Percentiles rank a stretch among this genome's conserved stretches.
Evolutionary conservation across 1,139 yeast species (phyloP).

Genomic region (Sugiyamaella novakii): DNA sequence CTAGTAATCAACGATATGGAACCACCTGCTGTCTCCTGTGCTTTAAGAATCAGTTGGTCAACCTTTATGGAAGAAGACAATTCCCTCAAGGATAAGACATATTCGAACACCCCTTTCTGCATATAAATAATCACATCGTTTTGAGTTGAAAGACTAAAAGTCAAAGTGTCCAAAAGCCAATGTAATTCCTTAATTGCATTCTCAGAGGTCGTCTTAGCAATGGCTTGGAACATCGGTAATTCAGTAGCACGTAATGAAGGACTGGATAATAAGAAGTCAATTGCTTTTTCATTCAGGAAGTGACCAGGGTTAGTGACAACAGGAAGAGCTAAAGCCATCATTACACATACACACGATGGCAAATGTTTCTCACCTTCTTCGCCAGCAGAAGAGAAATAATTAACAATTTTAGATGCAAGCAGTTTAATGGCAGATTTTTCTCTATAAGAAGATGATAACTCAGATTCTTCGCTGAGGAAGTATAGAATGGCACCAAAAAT

Average conservation of each 20-base stretch:
- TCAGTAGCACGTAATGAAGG: slow-evolving; percentile 59
- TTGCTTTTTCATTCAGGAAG: slow-evolving; percentile 67
- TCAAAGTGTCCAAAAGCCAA: slow-evolving; percentile 65
- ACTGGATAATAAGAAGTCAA: slow-evolving; percentile 46
- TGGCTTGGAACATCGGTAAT: slow-evolving; percentile 62
- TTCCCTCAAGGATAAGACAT: slow-evolving; percentile 55
- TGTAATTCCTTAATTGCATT: slow-evolving; percentile 57
- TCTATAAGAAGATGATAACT: slow-evolving; percentile 47
- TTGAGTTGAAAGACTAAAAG: slow-evolving; percentile 49
- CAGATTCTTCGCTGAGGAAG: slow-evolving; percentile 12
- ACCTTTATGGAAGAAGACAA: slow-evolving; percentile 32
- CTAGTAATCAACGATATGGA: slow-evolving; percentile 63
- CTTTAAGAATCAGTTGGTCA: slow-evolving; percentile 49
- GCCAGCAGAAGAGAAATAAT: slow-evolving; percentile 45
- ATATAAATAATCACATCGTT: slow-evolving; percentile 57
- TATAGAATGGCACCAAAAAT: slow-evolving; percentile 18
- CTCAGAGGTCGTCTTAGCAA: slow-evolving; percentile 53
- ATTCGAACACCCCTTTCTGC: slow-evolving; percentile 62
- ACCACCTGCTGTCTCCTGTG: slow-evolving; percentile 63
- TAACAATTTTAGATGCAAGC: slow-evolving; percentile 61
- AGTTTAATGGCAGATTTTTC: slow-evolving; percentile 62
- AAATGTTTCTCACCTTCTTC: slow-evolving; percentile 28
- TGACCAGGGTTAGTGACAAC: slow-evolving; percentile 70
- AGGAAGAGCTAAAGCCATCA: slow-evolving; percentile 56
- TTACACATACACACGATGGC: slow-evolving; percentile 51